Conservation (phyloP, 139 green algal species). For the Coelastrella sp. region DNA sequence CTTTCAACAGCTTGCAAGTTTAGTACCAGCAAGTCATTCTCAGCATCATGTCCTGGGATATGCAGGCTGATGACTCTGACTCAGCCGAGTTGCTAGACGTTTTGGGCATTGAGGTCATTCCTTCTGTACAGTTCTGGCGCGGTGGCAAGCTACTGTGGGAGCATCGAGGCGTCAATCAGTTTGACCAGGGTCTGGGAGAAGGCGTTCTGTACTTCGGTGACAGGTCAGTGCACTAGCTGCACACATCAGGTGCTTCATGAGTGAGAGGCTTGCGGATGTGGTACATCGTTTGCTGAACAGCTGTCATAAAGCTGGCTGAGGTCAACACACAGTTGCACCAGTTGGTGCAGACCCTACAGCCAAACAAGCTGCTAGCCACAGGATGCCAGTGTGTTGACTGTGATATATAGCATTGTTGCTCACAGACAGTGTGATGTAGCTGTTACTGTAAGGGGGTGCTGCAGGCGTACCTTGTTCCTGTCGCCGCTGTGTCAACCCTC, state of each 20-base stretch:
- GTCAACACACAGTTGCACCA: neutral
- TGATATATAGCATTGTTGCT: no score
- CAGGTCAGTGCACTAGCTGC: neutral
- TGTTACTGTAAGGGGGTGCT: no score
- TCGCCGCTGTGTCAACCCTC: neutral
- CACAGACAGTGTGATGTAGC: no score
- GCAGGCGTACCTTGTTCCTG: no score
- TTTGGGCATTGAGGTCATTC: slow-evolving; percentile 81
- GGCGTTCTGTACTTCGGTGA: slow-evolving; percentile 58
- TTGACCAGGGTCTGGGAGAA: slow-evolving; percentile 80
- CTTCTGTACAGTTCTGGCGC: slow-evolving; percentile 86
- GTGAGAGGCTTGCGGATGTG: neutral
- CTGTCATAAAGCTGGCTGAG: neutral
- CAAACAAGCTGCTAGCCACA: neutral
- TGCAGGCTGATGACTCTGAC: slow-evolving; percentile 69
- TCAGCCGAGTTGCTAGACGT: slow-evolving; percentile 66
- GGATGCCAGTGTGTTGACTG: no score
- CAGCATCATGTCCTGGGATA: neutral
- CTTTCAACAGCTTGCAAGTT: no score
- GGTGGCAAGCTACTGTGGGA: slow-evolving; percentile 82
- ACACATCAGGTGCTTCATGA: neutral
- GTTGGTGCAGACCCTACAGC: neutral
- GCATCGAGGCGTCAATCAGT: slow-evolving; percentile 70
- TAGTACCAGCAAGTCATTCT: no score
- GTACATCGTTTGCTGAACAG: neutral